Percentiles rank a stretch among this genome's conserved stretches.
These are phyloP conservation scores for Curvularia sp. DNA, from an alignment of 2,329 filamentous ascomycete species.

Conservation along the genomic window DNA sequence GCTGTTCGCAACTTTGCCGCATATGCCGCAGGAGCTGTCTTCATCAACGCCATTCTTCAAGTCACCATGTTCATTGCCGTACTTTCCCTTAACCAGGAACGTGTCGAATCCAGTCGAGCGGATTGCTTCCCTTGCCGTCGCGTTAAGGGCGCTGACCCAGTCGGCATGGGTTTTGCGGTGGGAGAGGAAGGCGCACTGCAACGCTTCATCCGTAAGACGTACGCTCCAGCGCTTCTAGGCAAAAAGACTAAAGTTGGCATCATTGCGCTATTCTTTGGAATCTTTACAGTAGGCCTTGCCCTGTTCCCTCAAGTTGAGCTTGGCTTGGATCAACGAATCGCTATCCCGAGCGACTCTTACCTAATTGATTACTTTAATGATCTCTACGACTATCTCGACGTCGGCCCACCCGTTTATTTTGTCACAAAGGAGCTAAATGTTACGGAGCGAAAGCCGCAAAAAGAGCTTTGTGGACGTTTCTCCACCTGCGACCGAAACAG, in stretches of 20 bases:
- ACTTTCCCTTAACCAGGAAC: conserved; percentile 85
- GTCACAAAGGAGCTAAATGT: conserved; percentile 83
- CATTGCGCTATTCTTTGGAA: conserved; percentile 80
- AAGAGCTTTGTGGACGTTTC: conserved; percentile 88
- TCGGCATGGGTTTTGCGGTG: conserved; percentile 71
- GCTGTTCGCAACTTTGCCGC: conserved; percentile 97
- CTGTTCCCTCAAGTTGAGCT: conserved; percentile 84
- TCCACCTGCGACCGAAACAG: conserved; percentile 86
- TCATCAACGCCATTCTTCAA: conserved; percentile 96
- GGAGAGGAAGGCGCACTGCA: conserved; percentile 86
- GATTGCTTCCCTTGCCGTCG: conserved; percentile 93
- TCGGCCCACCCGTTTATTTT: conserved; percentile 94
- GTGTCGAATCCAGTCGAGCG: conserved; percentile 85
- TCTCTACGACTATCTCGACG: conserved; percentile 88
- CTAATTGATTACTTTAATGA: conserved; percentile 97
- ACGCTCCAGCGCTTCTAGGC: conserved; percentile 81
- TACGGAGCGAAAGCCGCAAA: conserved; percentile 77
- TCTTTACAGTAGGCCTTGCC: conserved; percentile 85
- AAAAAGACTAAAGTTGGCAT: conserved; percentile 81
- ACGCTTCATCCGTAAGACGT: conserved; percentile 86
- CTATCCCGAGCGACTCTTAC: conserved; percentile 92
- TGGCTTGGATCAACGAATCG: conserved; percentile 92
- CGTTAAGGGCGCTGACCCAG: conserved; percentile 74
- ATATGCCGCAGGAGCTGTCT: conserved; percentile 93
- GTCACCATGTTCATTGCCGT: conserved; percentile 97